phyloP scores from a whole-genome alignment of 495 filamentous ascomycete genomes.

The Tricharina praecox region DNA sequence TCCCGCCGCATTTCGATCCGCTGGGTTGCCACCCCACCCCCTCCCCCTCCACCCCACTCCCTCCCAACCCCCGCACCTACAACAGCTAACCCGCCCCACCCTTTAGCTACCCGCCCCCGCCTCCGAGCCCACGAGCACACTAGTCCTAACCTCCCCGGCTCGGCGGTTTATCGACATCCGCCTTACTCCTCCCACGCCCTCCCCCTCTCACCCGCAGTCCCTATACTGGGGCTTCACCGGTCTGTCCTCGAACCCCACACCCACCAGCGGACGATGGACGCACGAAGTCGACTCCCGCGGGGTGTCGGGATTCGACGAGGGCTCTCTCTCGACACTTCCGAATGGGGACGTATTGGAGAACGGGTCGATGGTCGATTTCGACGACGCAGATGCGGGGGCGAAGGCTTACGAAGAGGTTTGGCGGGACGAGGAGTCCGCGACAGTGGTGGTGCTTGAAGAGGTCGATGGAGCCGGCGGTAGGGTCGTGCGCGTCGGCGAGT shows the following conservation, averaged over 20 bases:
- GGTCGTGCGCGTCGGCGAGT: constrained; percentile 18
- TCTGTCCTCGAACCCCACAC: constrained; percentile 9
- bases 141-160: constrained; percentile 20
- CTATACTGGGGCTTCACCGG: constrained; percentile 22
- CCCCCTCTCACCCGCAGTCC: background rate
- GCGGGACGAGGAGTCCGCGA: constrained; percentile 13
- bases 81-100: too few species aligned
- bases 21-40: too few species aligned
- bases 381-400: constrained; percentile 8
- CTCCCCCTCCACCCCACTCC: too few species aligned
- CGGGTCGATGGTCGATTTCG: constrained; percentile 22
- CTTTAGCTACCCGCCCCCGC: too few species aligned
- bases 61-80: too few species aligned
- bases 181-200: constrained; percentile 5
- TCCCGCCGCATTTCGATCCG: constrained; percentile 21
- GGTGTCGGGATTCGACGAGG: constrained; percentile 9
- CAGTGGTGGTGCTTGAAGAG: background rate
- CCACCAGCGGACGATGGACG: constrained; percentile 13
- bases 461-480: constrained; percentile 15
- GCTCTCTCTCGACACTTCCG: constrained; percentile 7
- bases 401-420: constrained; percentile 23
- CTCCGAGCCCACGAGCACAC: too few species aligned
- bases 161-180: constrained; percentile 21
- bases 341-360: constrained; percentile 23
- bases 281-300: constrained; percentile 20